Evolutionary conservation across 2,329 filamentous ascomycete genomes (phyloP).

Genomic region (Epichloe amarillans): DNA sequence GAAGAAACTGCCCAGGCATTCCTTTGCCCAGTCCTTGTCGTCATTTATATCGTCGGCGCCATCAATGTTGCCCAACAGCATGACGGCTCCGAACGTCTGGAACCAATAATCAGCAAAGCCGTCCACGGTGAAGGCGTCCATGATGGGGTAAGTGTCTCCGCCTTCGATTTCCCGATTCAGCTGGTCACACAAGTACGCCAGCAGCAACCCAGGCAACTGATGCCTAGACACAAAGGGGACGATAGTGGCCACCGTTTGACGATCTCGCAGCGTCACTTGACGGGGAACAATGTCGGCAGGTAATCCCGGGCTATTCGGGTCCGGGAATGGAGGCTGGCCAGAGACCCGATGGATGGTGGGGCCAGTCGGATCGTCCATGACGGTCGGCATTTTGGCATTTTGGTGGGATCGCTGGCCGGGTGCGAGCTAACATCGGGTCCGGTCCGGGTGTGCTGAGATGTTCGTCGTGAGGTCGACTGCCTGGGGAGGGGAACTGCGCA

Average conservation of each 20-base stretch:
- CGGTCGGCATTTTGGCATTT: conserved; percentile 68
- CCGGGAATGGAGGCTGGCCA: conserved; percentile 51
- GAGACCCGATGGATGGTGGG: conserved; percentile 58
- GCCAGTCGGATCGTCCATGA: conserved; percentile 62
- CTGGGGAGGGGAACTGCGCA: conserved; percentile 22
- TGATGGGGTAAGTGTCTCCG: conserved; percentile 86
- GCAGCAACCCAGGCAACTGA: conserved; percentile 61
- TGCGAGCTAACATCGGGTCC: background rate
- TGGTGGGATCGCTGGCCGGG: background rate
- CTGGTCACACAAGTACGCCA: conserved; percentile 69
- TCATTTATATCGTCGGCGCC: conserved; percentile 44
- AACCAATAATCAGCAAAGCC: conserved; percentile 81
- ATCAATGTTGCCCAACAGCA: conserved; percentile 67
- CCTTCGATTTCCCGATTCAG: conserved; percentile 84
- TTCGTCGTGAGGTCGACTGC: conserved; percentile 26
- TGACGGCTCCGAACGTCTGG: conserved; percentile 76
- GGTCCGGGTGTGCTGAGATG: conserved; percentile 25
- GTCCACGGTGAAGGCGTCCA: conserved; percentile 58
- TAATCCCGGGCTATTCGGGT: conserved; percentile 46
- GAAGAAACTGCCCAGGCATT: conserved; percentile 83
- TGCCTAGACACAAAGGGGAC: conserved; percentile 67
- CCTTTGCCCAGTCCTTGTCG: conserved; percentile 61
- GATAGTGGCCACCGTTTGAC: conserved; percentile 70
- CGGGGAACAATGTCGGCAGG: conserved; percentile 57
- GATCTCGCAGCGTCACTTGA: conserved; percentile 71